Evolutionary conservation across 1,284 basidiomycete species (phyloP).

Genomic region (Wallemia ichthyophaga): DNA sequence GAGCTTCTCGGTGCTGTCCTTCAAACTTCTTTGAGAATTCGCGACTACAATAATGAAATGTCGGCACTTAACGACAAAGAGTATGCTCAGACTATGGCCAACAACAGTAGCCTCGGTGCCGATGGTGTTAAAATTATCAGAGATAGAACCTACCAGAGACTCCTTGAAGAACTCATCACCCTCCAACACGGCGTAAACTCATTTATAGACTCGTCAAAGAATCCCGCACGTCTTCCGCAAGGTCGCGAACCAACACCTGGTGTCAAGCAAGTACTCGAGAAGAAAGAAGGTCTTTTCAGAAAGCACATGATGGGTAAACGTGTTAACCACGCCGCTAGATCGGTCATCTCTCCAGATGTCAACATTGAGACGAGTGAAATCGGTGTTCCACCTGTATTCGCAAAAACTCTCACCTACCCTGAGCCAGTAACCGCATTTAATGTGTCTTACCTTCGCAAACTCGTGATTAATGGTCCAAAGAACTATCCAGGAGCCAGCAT

Average conservation of each 20-base stretch:
- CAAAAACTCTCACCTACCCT: constrained; percentile 91
- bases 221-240: constrained; percentile 51
- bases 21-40: constrained; percentile 45
- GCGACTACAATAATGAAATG: constrained; percentile 42
- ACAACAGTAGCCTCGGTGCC: constrained; percentile 22
- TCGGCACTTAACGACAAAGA: constrained; percentile 17
- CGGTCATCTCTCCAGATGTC: constrained; percentile 96
- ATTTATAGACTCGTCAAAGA: constrained; percentile 92
- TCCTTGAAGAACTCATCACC: constrained; percentile 59
- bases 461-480: constrained; percentile 92
- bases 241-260: constrained; percentile 81
- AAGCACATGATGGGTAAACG: constrained; percentile 99
- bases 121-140: constrained; percentile 18
- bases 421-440: constrained; percentile 98
- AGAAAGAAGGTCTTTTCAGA: constrained; percentile 90
- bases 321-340: constrained; percentile 95
- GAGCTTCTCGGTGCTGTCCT: constrained; percentile 66
- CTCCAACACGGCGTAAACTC: constrained; percentile 87
- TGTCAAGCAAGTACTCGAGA: constrained; percentile 92
- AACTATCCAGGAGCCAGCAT: constrained; percentile 89
- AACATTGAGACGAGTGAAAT: constrained; percentile 91
- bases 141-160: constrained; percentile 29
- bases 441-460: constrained; percentile 70
- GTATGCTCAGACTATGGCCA: constrained; percentile 11
- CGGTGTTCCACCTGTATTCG: constrained; percentile 86